Evolutionary conservation across 768 basidiomycete species (phyloP).

Genomic region (Grammothele lineata): DNA sequence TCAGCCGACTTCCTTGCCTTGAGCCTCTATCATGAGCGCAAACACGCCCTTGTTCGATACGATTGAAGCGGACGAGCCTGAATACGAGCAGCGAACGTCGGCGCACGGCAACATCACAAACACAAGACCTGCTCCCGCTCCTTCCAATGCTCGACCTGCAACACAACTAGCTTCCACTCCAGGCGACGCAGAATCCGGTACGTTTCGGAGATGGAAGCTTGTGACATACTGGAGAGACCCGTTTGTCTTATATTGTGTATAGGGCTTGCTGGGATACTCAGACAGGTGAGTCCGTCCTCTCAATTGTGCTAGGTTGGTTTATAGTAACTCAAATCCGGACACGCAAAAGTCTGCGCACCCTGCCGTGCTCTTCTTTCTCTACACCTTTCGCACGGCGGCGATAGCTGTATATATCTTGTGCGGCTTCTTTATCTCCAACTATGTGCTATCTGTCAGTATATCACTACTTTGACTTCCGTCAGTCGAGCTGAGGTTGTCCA

Average conservation of each 20-base stretch:
- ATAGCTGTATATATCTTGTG: slow-evolving; percentile 91
- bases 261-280: slow-evolving; percentile 66
- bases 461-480: background rate
- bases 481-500: background rate
- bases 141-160: slow-evolving; percentile 34
- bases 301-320: too few relatives aligned
- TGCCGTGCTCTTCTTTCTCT: slow-evolving; percentile 80
- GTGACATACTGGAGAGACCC: background rate
- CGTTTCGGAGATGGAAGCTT: too few relatives aligned
- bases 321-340: too few relatives aligned
- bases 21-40: slow-evolving; percentile 51
- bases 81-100: slow-evolving; percentile 24
- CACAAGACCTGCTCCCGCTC: slow-evolving; percentile 41
- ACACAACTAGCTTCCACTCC: slow-evolving; percentile 48
- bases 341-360: slow-evolving; percentile 69
- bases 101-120: slow-evolving; percentile 34
- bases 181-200: slow-evolving; percentile 75
- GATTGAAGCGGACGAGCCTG: slow-evolving; percentile 81
- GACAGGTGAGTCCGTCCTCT: slow-evolving; percentile 55
- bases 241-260: background rate
- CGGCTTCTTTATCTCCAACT: slow-evolving; percentile 85
- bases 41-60: slow-evolving; percentile 64
- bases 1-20: too few relatives aligned
- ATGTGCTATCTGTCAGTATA: slow-evolving; percentile 81
- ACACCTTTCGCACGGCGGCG: slow-evolving; percentile 84